Conservation (phyloP, 169 alveolate species). For the Cryptosporidium xiaoi region DNA sequence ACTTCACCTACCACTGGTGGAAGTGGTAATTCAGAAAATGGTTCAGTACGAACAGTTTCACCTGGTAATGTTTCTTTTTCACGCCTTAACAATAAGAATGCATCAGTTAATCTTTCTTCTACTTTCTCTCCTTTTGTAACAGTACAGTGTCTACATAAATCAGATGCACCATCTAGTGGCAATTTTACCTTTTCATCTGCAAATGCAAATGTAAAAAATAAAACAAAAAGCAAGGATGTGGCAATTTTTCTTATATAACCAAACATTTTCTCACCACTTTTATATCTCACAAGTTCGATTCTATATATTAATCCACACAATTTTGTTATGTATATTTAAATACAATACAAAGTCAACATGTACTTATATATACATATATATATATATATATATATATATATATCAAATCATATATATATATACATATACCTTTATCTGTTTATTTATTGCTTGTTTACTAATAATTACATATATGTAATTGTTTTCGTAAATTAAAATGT, state of each 20-base stretch:
- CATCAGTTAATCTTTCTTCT: neutral
- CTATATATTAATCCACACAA: too few relatives aligned
- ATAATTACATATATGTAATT: too few relatives aligned
- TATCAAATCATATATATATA: too few relatives aligned
- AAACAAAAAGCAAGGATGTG: neutral
- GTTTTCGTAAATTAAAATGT: too few relatives aligned
- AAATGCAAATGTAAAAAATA: constrained; percentile 1
- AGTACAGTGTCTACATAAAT: constrained; percentile 13
- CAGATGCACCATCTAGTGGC: neutral
- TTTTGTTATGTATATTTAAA: too few relatives aligned
- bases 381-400: too few relatives aligned
- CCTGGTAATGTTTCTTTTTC: neutral
- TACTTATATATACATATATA: too few relatives aligned
- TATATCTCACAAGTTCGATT: too few relatives aligned
- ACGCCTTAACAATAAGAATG: constrained; percentile 13
- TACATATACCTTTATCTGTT: too few relatives aligned
- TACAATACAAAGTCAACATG: too few relatives aligned
- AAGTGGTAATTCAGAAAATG: constrained; percentile 1
- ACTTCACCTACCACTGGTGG: constrained; percentile 20
- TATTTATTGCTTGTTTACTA: too few relatives aligned
- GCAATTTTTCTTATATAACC: constrained; percentile 3
- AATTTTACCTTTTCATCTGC: neutral
- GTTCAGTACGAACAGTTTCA: neutral
- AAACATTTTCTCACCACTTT: too few relatives aligned
- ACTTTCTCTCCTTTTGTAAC: neutral